phyloP scores from a whole-genome alignment of 2,329 filamentous ascomycete species.

The Beauveria caledonica region DNA sequence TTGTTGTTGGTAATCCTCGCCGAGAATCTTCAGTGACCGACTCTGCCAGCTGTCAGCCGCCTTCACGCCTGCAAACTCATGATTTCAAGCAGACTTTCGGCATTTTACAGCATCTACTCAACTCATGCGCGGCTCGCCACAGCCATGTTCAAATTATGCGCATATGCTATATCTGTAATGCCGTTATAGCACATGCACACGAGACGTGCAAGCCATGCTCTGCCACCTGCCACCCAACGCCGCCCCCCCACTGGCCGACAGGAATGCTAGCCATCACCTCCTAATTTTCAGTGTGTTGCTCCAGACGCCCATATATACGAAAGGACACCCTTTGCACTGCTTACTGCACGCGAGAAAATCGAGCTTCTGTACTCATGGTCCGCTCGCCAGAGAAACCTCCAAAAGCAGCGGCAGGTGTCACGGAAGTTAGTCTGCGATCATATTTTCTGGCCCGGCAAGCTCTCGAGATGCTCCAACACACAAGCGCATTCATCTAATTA shows the following conservation, averaged over 20 bases:
- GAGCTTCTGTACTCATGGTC: neutral
- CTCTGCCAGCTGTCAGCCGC: neutral
- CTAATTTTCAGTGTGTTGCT: neutral
- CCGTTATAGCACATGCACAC: neutral
- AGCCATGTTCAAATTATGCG: neutral
- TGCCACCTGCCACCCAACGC: neutral
- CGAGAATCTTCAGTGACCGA: neutral
- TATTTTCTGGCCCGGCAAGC: neutral
- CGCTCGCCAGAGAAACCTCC: neutral
- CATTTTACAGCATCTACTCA: neutral
- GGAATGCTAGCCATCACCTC: neutral
- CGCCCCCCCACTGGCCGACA: neutral
- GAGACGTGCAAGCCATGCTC: neutral
- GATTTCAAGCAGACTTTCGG: neutral
- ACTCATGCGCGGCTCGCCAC: neutral
- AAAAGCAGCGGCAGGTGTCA: neutral
- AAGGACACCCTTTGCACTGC: neutral
- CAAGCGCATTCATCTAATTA: neutral
- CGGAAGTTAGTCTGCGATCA: neutral
- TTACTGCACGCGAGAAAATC: neutral
- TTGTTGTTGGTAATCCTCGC: neutral
- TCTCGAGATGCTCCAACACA: neutral
- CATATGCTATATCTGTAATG: neutral
- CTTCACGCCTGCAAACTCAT: neutral
- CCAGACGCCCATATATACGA: neutral